A percentile compares a stretch with the other conserved stretches of the same genome.
These are phyloP conservation scores for Fraxinus baroniana DNA, from an alignment of 305 asterid species.

Conservation along the genomic window DNA sequence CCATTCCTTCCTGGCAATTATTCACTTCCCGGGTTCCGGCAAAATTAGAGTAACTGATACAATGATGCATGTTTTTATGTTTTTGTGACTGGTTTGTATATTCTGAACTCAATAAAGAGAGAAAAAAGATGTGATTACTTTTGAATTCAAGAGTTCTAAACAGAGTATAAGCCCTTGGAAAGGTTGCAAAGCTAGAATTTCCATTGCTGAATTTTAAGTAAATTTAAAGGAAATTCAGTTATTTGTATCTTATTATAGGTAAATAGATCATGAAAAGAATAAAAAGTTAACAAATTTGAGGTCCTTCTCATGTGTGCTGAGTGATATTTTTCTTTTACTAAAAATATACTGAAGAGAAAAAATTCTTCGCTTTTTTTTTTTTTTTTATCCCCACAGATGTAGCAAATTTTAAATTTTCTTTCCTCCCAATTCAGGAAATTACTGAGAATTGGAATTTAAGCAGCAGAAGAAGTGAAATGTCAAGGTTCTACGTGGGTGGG, in stretches of 20 bases:
- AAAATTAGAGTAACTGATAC: background rate
- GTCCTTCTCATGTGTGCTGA: background rate
- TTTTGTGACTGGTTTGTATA: background rate
- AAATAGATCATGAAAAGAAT: background rate
- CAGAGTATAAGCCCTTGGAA: background rate
- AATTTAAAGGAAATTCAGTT: background rate
- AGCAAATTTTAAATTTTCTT: background rate
- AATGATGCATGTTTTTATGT: background rate
- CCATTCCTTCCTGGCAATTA: background rate
- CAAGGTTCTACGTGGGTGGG: slow-evolving; percentile 82
- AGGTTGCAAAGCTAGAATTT: background rate
- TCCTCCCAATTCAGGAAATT: slow-evolving; percentile 10
- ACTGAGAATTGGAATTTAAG: slow-evolving; percentile 28
- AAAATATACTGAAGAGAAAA: background rate
- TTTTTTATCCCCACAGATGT: background rate
- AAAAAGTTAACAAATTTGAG: background rate
- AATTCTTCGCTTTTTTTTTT: background rate
- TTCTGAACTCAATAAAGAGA: background rate
- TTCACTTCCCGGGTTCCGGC: background rate
- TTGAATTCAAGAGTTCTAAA: background rate
- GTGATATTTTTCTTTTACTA: background rate
- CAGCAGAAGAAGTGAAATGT: slow-evolving; percentile 47
- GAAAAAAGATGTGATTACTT: background rate
- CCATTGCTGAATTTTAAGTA: background rate
- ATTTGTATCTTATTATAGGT: background rate